Evolutionary conservation across 2,329 filamentous ascomycete genomes (phyloP).

Genomic region (Mycocentrospora acerina): DNA sequence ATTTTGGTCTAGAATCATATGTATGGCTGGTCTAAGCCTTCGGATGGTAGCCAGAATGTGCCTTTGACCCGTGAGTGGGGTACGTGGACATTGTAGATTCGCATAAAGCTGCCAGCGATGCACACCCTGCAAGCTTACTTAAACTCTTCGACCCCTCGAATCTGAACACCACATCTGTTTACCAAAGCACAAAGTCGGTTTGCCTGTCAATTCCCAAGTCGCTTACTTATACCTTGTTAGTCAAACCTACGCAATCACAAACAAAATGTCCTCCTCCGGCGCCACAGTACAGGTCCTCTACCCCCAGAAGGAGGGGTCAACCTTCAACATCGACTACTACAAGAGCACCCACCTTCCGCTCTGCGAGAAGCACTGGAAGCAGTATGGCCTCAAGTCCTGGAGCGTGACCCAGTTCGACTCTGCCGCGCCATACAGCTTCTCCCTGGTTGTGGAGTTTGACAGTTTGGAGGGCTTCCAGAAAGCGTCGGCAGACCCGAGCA

Average conservation of each 20-base stretch:
- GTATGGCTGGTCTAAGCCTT: too few relatives aligned
- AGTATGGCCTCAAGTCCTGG: constrained; percentile 42
- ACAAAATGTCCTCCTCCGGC: constrained; percentile 16
- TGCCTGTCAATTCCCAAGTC: too few relatives aligned
- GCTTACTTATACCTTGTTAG: neutral
- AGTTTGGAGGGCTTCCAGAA: constrained; percentile 23
- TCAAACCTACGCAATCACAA: neutral
- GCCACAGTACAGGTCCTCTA: constrained; percentile 40
- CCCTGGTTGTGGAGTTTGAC: constrained; percentile 25
- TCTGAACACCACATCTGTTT: too few relatives aligned
- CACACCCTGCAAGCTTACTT: too few relatives aligned
- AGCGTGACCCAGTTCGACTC: constrained; percentile 20
- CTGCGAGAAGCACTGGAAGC: constrained; percentile 42
- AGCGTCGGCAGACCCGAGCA: constrained; percentile 15
- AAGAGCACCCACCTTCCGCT: constrained; percentile 51
- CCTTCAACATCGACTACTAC: constrained; percentile 55
- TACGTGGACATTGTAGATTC: too few relatives aligned
- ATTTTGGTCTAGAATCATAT: too few relatives aligned
- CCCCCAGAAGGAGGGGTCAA: constrained; percentile 42
- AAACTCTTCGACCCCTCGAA: too few relatives aligned
- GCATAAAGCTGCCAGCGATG: too few relatives aligned
- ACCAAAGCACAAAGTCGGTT: too few relatives aligned
- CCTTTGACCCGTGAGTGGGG: too few relatives aligned
- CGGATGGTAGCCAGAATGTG: too few relatives aligned
- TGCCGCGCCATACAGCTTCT: constrained; percentile 24